These are phyloP conservation scores for Ceratocystis variospora DNA, from an alignment of 2,329 filamentous ascomycete genomes.

Conservation along the genomic window DNA sequence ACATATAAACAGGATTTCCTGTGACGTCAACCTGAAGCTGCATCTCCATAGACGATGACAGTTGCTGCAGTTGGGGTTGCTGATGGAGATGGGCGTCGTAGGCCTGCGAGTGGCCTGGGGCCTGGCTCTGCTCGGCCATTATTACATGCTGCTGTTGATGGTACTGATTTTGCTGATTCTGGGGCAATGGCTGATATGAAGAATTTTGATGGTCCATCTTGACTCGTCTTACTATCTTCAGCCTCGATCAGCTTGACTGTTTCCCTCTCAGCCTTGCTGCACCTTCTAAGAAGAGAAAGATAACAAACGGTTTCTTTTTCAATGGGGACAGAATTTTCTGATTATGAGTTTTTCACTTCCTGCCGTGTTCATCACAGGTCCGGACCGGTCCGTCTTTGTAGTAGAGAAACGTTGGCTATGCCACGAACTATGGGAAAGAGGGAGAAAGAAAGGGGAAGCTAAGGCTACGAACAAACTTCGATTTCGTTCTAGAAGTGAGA, in stretches of 20 bases:
- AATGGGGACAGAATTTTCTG: neutral
- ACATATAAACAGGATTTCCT: constrained; percentile 14
- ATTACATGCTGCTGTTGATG: constrained; percentile 3
- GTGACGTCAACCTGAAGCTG: constrained; percentile 14
- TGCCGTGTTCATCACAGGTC: neutral
- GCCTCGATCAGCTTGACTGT: neutral
- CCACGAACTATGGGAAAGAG: neutral
- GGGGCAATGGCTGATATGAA: neutral
- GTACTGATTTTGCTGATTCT: neutral
- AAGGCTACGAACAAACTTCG: neutral
- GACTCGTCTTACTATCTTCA: neutral
- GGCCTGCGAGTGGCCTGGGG: neutral
- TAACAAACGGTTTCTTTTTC: neutral
- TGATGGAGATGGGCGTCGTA: neutral
- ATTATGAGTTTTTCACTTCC: neutral
- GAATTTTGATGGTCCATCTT: neutral
- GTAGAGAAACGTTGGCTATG: neutral
- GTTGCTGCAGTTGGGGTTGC: neutral
- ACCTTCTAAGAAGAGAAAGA: neutral
- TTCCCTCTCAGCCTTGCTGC: neutral
- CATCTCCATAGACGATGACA: constrained; percentile 7
- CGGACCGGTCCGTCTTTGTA: too few relatives aligned
- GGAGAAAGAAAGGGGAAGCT: neutral
- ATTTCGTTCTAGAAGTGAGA: constrained; percentile 1
- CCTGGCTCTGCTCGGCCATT: neutral